Base-by-base conservation (phyloP, 306 rosid genomes). In the Fragaria iinumae region DNA sequence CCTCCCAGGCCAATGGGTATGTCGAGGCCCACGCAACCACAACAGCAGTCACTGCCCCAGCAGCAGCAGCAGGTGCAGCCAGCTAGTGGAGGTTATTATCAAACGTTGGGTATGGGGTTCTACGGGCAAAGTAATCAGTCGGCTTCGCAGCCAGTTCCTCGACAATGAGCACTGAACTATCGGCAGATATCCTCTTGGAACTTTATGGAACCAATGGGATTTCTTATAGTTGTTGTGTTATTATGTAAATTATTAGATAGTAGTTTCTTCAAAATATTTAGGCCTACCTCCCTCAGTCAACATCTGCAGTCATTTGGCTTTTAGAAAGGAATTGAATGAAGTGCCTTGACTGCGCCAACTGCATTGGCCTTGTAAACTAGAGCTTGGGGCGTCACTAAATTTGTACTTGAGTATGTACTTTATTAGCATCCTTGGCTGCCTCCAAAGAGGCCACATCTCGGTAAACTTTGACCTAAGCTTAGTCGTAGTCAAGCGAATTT, bases 81-180 rank as follows among this genome's bases (percentile, higher is more conserved):
- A 20, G 73, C 88, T 3, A 79, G 85, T 0, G 91, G 90, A 52
- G 96, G 93, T 80, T 93, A 81, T 82, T 91, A 91, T 78, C 80
- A 91, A 77, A 92, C 90, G 48, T 85, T 91, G 4, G 90, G 91
- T 43, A 80, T 91, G 25, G 92, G 98, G 74, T 91, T 91, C 77
- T 93, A 93, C 16, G 93, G 98, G 75, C 90, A 87, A 83, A 82
- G 74, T 75, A 91, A 89, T 81, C 89, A 89, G 41, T 83, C 94
- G 45, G 76, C 90, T 20, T 86, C 92, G 5, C 97, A 88, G 0
- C 87, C 96, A 32, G 89, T 89, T 32, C 93, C 90, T 77, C 89
- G 98, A 82, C 93, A 91, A 85, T 91, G 85, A 91, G 85, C 60
- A 21, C 57, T 81, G 63, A 36, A 53, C 17, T 48, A 8, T 56